These are phyloP conservation scores for Dendrobium catenatum DNA, from an alignment of 106 monocot species.

Conservation along the genomic window DNA sequence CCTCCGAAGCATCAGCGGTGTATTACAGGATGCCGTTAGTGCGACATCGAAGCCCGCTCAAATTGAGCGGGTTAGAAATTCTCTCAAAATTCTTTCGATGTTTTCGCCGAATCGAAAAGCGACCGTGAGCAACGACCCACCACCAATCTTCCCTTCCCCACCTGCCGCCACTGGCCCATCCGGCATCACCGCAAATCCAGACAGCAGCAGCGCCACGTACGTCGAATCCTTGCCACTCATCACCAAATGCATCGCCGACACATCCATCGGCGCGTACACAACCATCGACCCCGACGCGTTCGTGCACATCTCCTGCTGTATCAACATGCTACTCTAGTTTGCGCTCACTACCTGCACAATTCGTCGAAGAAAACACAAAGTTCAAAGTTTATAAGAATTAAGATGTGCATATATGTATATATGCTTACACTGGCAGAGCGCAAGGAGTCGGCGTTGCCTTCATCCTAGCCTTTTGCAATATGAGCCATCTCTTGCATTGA, in stretches of 20 bases:
- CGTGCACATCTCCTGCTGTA: constrained; percentile 79
- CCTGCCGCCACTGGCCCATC: constrained; percentile 15
- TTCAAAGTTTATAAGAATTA: not conserved
- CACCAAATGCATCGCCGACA: constrained; percentile 74
- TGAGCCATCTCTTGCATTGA: constrained; percentile 93
- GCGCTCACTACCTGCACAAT: constrained; percentile 34
- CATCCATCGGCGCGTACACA: constrained; percentile 80
- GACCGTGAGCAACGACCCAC: constrained; percentile 54
- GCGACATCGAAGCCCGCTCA: no score
- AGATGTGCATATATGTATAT: not conserved
- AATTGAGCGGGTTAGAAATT: no score
- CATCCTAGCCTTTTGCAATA: constrained; percentile 74
- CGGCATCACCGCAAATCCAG: constrained; percentile 65
- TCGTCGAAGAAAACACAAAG: not conserved
- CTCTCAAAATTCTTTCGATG: no score
- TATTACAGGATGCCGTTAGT: no score
- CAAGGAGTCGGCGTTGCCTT: constrained; percentile 81
- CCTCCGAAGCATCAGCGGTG: no score
- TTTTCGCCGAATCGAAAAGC: constrained; percentile 23
- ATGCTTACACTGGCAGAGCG: constrained; percentile 59
- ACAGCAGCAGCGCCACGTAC: constrained; percentile 69
- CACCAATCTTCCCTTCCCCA: not conserved
- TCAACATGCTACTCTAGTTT: constrained; percentile 68
- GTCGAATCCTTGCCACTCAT: constrained; percentile 85
- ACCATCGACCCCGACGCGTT: constrained; percentile 71